A percentile compares a stretch with the other conserved stretches of the same genome.
Evolutionary conservation across 1,284 basidiomycete genomes (phyloP).

Genomic region (Cryptococcus sp.): DNA sequence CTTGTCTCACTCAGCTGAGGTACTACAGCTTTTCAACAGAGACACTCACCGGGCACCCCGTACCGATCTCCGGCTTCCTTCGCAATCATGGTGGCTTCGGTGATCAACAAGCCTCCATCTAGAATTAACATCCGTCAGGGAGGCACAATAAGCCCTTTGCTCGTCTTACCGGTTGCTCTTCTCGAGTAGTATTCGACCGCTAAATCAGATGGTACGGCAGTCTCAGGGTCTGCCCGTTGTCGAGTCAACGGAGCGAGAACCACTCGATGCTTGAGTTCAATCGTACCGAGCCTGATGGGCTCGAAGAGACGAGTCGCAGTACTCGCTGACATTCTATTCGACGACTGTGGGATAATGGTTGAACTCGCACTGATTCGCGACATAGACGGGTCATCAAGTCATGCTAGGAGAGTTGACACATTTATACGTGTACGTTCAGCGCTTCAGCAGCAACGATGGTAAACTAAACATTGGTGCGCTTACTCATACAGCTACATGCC

Average conservation of each 20-base stretch:
- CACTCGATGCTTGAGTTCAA: conserved; percentile 44
- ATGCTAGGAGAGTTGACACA: no score
- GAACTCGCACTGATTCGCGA: no score
- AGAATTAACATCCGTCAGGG: background rate
- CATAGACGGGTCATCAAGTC: no score
- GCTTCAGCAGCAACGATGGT: no score
- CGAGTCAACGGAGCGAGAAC: conserved; percentile 51
- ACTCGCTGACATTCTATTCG: no score
- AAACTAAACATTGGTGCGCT: no score
- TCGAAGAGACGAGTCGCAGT: conserved; percentile 20
- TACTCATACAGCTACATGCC: no score
- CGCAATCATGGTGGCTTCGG: conserved; percentile 39
- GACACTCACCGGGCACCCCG: conserved; percentile 14
- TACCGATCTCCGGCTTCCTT: conserved; percentile 21
- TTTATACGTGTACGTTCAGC: no score
- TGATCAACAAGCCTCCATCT: conserved; percentile 46
- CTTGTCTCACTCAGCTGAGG: conserved; percentile 16
- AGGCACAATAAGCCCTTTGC: background rate
- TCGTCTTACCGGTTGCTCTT: conserved; percentile 34
- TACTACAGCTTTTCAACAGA: background rate
- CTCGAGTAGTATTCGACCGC: conserved; percentile 47
- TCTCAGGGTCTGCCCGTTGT: conserved; percentile 28
- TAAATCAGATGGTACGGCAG: conserved; percentile 31
- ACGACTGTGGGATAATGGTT: no score
- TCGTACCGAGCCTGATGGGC: conserved; percentile 30